phyloP scores from a whole-genome alignment of 306 rosid genomes.

The Cucurbita moschata region DNA sequence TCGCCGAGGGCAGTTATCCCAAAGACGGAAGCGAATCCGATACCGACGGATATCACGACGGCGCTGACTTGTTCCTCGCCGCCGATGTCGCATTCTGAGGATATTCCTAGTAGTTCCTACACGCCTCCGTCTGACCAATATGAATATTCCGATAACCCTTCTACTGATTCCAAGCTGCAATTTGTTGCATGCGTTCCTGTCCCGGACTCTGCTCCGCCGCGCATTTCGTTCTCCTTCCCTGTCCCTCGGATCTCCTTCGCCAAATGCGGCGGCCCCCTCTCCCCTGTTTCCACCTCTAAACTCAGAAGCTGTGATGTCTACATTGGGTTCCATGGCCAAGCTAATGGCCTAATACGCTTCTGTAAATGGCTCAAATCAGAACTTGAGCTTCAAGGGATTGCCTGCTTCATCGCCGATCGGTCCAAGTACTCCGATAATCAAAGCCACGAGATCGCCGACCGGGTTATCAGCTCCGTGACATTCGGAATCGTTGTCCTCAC shows the following conservation, averaged over 20 bases:
- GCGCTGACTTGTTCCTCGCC: neutral
- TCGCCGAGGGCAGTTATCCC: constrained; percentile 58
- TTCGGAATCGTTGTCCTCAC: constrained; percentile 66
- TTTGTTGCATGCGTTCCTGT: constrained; percentile 32
- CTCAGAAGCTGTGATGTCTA: constrained; percentile 69
- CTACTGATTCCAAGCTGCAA: constrained; percentile 35
- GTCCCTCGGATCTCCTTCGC: constrained; percentile 63
- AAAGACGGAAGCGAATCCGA: constrained; percentile 9
- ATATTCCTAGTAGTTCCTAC: constrained; percentile 75
- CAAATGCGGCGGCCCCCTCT: constrained; percentile 30
- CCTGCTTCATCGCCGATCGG: constrained; percentile 74
- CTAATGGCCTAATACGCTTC: constrained; percentile 45
- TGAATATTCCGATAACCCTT: constrained; percentile 48
- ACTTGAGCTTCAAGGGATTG: constrained; percentile 86
- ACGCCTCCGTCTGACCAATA: constrained; percentile 82
- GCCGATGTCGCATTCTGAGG: constrained; percentile 29
- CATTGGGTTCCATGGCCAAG: constrained; percentile 72
- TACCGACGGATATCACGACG: neutral
- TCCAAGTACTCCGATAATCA: constrained; percentile 56
- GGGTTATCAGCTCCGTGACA: constrained; percentile 61
- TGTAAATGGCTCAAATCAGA: constrained; percentile 78
- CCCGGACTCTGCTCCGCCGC: constrained; percentile 27
- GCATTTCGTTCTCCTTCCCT: constrained; percentile 78
- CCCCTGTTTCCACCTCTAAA: constrained; percentile 48
- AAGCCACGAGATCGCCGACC: constrained; percentile 74